phyloP scores from a whole-genome alignment of 768 basidiomycete species.

The Krasilnikovozyma curviuscula region DNA sequence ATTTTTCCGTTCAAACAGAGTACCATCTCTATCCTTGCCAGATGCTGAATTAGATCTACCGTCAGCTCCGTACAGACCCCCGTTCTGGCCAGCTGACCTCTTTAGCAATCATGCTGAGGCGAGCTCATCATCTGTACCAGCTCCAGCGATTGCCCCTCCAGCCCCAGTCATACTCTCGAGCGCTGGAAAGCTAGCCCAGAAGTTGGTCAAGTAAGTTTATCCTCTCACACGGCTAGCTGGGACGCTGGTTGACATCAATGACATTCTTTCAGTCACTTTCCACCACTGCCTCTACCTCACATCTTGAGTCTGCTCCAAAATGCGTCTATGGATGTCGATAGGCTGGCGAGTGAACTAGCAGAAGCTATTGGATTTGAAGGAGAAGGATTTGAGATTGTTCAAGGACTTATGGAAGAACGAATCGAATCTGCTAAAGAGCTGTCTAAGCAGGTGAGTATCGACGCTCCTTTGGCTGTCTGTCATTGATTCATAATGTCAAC shows the following conservation, averaged over 20 bases:
- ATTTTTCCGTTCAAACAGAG: too few relatives aligned
- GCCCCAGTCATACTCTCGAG: too few relatives aligned
- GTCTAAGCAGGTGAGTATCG: slow-evolving; percentile 7
- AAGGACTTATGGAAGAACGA: slow-evolving; percentile 47
- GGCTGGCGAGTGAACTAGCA: slow-evolving; percentile 54
- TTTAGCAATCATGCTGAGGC: too few relatives aligned
- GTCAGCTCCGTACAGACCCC: too few relatives aligned
- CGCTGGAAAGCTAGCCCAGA: too few relatives aligned
- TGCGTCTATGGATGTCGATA: slow-evolving; percentile 29
- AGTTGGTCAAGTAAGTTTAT: too few relatives aligned
- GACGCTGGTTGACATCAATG: background rate
- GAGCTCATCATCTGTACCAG: too few relatives aligned
- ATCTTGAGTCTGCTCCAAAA: slow-evolving; percentile 4
- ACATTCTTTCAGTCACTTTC: background rate
- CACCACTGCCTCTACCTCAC: background rate
- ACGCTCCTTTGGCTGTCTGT: background rate
- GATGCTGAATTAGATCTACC: too few relatives aligned
- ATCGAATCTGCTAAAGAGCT: slow-evolving; percentile 27
- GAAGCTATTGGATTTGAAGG: slow-evolving; percentile 55
- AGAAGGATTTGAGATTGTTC: slow-evolving; percentile 59
- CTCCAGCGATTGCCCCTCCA: too few relatives aligned
- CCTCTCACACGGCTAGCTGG: too few relatives aligned
- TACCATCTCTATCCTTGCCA: too few relatives aligned
- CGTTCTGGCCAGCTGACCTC: too few relatives aligned
- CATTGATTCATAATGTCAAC: background rate